Evolutionary conservation across 164 flowering plant species (phyloP), one percentile per base, ranked within the genome.

Genomic region (Kalanchoe fedtschenkoi): DNA sequence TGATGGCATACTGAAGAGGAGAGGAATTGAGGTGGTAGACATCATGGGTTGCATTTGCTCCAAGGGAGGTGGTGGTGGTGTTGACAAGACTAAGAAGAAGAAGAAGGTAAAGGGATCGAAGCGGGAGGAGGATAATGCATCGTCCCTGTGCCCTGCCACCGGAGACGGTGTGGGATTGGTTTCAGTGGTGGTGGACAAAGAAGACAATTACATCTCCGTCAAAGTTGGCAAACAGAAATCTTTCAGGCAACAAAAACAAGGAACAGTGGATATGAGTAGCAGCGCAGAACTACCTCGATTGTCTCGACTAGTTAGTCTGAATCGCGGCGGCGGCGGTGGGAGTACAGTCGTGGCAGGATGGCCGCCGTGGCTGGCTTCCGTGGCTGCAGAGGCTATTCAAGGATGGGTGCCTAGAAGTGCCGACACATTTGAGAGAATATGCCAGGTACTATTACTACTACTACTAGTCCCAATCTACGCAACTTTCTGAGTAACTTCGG

Each of bases 401-500:
- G 51, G 51, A n/a, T 44, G 51, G 51, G 51, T 44, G 51, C 51
- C 51, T 19, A 44, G 51, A 44, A 44, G 26, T 19, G 51, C 51
- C 21, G 51, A 44, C 6, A 44, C 51, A 21, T 44, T 44, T 2
- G 47, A 44, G 21, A 44, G 21, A 44, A 44, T 44, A 44, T 5
- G 24, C 51, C n/a, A 44, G 51, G 51, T 44, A n/a, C 6, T 44
- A n/a, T n/a, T 39, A 9, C 15, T 4, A 10, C 7, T 44, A 3
- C 4, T 5, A 1, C 51, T 44, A n/a, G n/a, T 44, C 19, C 19
- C 6, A 4, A 4, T 4, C 24, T n/a, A n/a, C 5, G 21, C 4
- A 16, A n/a, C 4, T 44, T 19, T 44, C 21, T 44, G 51, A n/a
- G n/a, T n/a, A n/a, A n/a, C n/a, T n/a, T n/a, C n/a, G n/a, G n/a